Base-by-base conservation (phyloP, 1,139 yeast genomes). In the Hyphopichia pseudoburtonii region DNA sequence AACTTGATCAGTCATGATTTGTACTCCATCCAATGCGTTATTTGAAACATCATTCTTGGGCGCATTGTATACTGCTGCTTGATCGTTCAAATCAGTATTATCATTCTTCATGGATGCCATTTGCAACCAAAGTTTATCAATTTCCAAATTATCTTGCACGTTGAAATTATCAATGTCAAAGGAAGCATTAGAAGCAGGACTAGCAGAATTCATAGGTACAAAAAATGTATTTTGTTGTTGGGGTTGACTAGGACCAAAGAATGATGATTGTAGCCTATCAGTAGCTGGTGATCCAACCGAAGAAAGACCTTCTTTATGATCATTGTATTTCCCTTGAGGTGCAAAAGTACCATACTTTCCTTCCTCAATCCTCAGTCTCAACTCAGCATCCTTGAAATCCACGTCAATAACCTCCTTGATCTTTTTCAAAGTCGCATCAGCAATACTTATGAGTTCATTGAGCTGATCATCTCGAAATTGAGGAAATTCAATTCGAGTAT, bases 61-160 rank as follows among this genome's bases (percentile, higher is more conserved):
- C n/a, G n/a, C n/a, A n/a, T n/a, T n/a, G n/a, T n/a, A n/a, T n/a
- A n/a, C n/a, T n/a, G n/a, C n/a, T n/a, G n/a, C n/a, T n/a, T n/a
- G n/a, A n/a, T n/a, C n/a, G n/a, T n/a, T n/a, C n/a, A n/a, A n/a
- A n/a, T n/a, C n/a, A n/a, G n/a, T n/a, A 25, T 18, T 26, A 17
- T 32, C 35, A 24, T 53, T 49, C 39, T 62, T 63, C 56, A 57
- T 52, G 9, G 53, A 49, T 4, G 54, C 55, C 50, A 67, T 55
- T 41, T 62, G 66, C 21, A 51, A 39, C 75, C 75, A 70, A 24
- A 68, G 48, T 31, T 60, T 54, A 42, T 70, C 76, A 30, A 67
- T 57, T 28, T 65, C 70, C 7, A 54, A 52, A 42, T 60, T 58
- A 21, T 58, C 57, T 6, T 61, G 43, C 22, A 51, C 48, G 25